Evolutionary conservation across 192 early-diverging fungal genomes (phyloP), one percentile per base, ranked within the genome.

Genomic region (Entomortierella beljakovae): DNA sequence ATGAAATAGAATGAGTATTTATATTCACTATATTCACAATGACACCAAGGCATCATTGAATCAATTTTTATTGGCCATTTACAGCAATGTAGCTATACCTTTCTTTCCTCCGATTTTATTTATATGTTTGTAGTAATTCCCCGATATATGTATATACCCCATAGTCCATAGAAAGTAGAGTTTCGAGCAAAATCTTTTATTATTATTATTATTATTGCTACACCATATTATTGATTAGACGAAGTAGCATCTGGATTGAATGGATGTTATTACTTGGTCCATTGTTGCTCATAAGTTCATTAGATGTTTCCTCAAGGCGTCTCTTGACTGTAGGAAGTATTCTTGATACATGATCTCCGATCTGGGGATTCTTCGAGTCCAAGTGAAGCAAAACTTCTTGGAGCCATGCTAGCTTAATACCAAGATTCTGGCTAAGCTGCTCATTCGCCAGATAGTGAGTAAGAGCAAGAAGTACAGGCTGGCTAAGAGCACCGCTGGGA

Each of bases 391-490:
- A 32, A 50, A 58, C 48, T 40, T 74, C 57, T 37, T 75, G 67
- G 1, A 71, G 58, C 64, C 63, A 72, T 20, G 63, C 71, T 49
- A 80, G 33, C 25, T 69, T 59, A 46, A 60, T 57, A 6, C 68
- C 63, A 56, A 85, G 58, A 57, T 81, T 75, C 25, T 80, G 79
- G 46, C 70, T 55, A 22, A 83, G 42, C 26, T 82, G 63, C 38
- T 79, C 80, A 15, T 79, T 68, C 8, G 81, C 70, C 10, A 85
- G 64, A 28, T 85, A 72, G 40, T 83, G 84, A 20, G 82, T 54
- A 31, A 85, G 58, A 0, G 84, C 82, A 34, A 85, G 48, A 15
- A 85, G 52, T 6, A 85, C 84, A 22, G 82, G 81, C 57, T 85
- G 84, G 31, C 76, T 81, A 15, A 85, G 29, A 5, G 75, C 60